phyloP scores from a whole-genome alignment of 306 rosid species.

The Luffa acutangula region DNA sequence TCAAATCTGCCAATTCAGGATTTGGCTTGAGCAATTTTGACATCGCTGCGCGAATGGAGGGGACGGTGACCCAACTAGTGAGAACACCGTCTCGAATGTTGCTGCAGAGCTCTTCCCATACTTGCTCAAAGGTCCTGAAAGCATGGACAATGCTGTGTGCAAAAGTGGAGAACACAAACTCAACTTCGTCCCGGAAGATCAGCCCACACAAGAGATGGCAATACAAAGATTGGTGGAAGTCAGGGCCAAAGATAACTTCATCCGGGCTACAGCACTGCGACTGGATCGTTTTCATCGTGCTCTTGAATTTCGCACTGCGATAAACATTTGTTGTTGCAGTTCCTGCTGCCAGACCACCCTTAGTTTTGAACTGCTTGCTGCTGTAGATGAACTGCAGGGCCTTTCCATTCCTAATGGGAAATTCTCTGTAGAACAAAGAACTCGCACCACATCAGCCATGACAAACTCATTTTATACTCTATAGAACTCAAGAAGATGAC shows the following conservation, averaged over 20 bases:
- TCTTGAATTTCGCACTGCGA: constrained; percentile 25
- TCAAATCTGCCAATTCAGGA: constrained; percentile 60
- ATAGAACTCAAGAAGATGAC: background rate
- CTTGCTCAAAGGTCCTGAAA: constrained; percentile 61
- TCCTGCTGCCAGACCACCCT: constrained; percentile 68
- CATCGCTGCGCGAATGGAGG: constrained; percentile 46
- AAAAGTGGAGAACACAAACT: constrained; percentile 48
- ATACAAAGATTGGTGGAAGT: constrained; percentile 75
- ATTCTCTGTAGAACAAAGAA: constrained; percentile 36
- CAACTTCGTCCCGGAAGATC: constrained; percentile 49
- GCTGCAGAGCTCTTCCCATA: constrained; percentile 64
- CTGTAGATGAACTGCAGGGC: constrained; percentile 67
- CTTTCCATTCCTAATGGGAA: constrained; percentile 65
- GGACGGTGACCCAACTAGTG: constrained; percentile 32
- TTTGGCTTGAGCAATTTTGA: constrained; percentile 60
- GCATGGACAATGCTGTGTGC: constrained; percentile 78
- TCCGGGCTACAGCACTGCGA: constrained; percentile 68
- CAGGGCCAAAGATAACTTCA: constrained; percentile 74
- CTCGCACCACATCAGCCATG: constrained; percentile 3
- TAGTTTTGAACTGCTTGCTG: constrained; percentile 62
- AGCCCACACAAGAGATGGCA: constrained; percentile 90
- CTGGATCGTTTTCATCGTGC: constrained; percentile 37
- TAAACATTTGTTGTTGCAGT: constrained; percentile 82
- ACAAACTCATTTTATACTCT: background rate
- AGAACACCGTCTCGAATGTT: constrained; percentile 62